phyloP scores from a whole-genome alignment of 164 flowering plant genomes.

The Umbellularia californica region DNA sequence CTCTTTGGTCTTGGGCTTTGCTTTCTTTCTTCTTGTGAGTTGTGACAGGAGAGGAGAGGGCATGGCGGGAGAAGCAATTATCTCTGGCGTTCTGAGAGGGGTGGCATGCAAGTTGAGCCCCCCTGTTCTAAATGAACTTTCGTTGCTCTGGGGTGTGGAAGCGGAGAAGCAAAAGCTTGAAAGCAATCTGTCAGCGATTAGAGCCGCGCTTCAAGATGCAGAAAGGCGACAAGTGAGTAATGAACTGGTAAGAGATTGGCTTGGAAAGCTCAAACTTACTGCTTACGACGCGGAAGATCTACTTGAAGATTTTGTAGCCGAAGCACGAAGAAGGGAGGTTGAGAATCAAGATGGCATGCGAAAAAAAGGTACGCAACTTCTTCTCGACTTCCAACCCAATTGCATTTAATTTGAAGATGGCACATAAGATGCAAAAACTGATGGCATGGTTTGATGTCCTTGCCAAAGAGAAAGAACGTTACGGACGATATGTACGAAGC shows the following conservation, averaged over 20 bases:
- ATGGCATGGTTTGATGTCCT: background rate
- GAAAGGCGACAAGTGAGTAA: background rate
- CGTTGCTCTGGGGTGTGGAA: too few relatives aligned
- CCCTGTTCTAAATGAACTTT: too few relatives aligned
- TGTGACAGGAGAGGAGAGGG: too few relatives aligned
- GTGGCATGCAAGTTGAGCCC: too few relatives aligned
- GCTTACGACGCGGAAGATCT: constrained; percentile 9
- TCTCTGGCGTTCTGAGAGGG: too few relatives aligned
- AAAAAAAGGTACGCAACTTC: background rate
- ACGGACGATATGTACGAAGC: background rate
- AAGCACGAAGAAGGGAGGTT: background rate
- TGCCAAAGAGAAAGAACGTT: background rate
- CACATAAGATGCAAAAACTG: background rate
- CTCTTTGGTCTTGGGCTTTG: too few relatives aligned
- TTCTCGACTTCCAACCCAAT: background rate
- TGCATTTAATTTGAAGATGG: background rate
- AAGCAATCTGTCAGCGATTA: constrained; percentile 1
- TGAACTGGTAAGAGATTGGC: background rate
- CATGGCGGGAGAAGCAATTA: too few relatives aligned
- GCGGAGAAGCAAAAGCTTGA: background rate
- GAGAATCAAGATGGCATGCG: background rate
- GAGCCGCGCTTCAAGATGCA: constrained; percentile 6
- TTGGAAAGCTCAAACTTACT: background rate
- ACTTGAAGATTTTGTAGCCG: background rate
- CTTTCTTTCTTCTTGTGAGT: too few relatives aligned